Percentiles rank a stretch among this genome's conserved stretches.
These are phyloP conservation scores for Eragrostis curvula DNA, from an alignment of 176 grass and related monocot genomes.

Conservation along the genomic window DNA sequence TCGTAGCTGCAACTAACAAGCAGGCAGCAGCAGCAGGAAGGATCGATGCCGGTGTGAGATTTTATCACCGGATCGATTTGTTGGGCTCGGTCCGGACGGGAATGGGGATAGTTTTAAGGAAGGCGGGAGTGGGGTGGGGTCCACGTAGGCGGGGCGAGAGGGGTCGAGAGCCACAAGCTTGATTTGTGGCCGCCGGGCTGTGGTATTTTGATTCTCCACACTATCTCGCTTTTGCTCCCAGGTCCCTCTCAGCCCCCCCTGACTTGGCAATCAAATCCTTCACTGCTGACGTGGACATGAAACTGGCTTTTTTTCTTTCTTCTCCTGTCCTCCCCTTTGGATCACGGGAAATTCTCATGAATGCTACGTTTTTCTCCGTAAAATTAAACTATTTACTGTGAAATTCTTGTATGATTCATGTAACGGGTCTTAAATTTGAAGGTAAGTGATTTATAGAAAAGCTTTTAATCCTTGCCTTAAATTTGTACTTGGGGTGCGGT, in stretches of 20 bases:
- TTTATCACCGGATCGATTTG: background rate
- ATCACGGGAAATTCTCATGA: too few relatives aligned
- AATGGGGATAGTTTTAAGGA: slow-evolving; percentile 53
- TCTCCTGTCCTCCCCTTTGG: background rate
- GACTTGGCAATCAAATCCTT: slow-evolving; percentile 51
- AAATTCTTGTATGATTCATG: too few relatives aligned
- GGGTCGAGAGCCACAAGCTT: slow-evolving; percentile 79
- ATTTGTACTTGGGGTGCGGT: background rate
- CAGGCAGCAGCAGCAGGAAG: background rate
- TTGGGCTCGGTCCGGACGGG: slow-evolving; percentile 13
- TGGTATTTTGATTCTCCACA: slow-evolving; percentile 72
- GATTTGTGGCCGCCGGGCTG: slow-evolving; percentile 65
- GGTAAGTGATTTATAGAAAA: background rate
- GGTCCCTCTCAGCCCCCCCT: slow-evolving; percentile 27
- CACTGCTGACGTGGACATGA: slow-evolving; percentile 6
- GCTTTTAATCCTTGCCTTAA: background rate
- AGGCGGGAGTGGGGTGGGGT: slow-evolving; percentile 19
- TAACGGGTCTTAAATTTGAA: background rate
- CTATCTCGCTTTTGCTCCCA: slow-evolving; percentile 37
- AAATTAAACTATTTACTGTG: too few relatives aligned
- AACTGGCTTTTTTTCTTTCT: background rate
- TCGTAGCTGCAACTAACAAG: background rate
- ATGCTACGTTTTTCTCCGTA: too few relatives aligned
- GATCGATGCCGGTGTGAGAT: slow-evolving; percentile 22
- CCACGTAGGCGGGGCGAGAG: slow-evolving; percentile 43